phyloP scores from a whole-genome alignment of 768 basidiomycete genomes.

The Naganishia friedmannii region DNA sequence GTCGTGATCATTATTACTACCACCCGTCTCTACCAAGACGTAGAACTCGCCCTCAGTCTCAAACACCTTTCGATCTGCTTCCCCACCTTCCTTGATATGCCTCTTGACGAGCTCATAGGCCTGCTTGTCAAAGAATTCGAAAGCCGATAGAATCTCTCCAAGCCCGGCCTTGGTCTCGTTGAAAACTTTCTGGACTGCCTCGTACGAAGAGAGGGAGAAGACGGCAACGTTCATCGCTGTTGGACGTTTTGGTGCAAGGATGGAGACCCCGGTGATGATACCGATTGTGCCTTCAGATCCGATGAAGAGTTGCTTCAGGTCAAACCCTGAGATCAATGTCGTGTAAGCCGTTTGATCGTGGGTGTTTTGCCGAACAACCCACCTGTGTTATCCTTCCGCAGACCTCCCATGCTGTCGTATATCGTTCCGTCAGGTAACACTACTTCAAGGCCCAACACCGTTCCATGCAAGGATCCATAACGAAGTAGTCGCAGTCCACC shows the following conservation, averaged over 20 bases:
- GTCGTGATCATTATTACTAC: constrained; percentile 86
- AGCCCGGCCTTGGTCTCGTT: constrained; percentile 73
- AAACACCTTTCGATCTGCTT: constrained; percentile 70
- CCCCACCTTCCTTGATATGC: constrained; percentile 65
- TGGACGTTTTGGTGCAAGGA: constrained; percentile 78
- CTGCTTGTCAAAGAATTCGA: constrained; percentile 90
- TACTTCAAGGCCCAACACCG: constrained; percentile 90
- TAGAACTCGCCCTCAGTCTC: constrained; percentile 75
- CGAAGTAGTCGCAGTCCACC: constrained; percentile 91
- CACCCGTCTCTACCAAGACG: constrained; percentile 90
- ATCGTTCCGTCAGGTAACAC: constrained; percentile 92
- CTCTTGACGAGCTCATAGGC: constrained; percentile 57
- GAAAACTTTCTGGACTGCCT: constrained; percentile 81
- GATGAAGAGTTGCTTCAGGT: constrained; percentile 96
- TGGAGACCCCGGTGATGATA: constrained; percentile 89
- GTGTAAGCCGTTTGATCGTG: constrained; percentile 54
- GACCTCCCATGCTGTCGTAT: constrained; percentile 76
- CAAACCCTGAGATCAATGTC: constrained; percentile 61
- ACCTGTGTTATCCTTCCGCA: constrained; percentile 94
- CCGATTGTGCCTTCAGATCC: constrained; percentile 96
- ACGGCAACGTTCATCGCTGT: constrained; percentile 83
- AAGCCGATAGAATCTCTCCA: constrained; percentile 93
- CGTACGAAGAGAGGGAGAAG: constrained; percentile 79
- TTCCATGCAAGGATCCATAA: constrained; percentile 92
- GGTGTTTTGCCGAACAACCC: neutral